These are phyloP conservation scores for Lathyrus aphaca DNA, from an alignment of 306 rosid genomes.

Conservation along the genomic window DNA sequence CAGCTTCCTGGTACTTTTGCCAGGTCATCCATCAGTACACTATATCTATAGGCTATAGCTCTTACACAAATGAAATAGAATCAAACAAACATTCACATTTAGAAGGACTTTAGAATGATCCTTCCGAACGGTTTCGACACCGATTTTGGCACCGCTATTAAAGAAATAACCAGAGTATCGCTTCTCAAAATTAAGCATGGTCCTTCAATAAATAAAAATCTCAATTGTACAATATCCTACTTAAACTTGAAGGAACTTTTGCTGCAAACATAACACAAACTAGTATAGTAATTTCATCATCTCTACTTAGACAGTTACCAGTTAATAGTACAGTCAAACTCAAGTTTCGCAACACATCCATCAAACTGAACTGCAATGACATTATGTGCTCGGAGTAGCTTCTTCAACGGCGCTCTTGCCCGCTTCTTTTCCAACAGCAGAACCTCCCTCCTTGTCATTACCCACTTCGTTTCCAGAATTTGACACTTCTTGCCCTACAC, in stretches of 20 bases:
- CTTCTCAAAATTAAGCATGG: background rate
- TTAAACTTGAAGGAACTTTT: constrained; percentile 14
- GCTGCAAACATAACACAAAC: background rate
- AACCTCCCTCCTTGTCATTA: constrained; percentile 31
- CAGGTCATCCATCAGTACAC: too few species aligned
- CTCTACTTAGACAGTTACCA: constrained; percentile 38
- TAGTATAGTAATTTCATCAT: constrained; percentile 22
- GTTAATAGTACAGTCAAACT: constrained; percentile 29
- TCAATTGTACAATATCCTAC: constrained; percentile 44
- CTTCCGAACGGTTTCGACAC: too few species aligned
- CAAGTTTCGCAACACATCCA: constrained; percentile 38
- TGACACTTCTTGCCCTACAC: constrained; percentile 59
- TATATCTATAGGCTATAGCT: too few species aligned
- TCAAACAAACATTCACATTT: too few species aligned
- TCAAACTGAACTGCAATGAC: constrained; percentile 28
- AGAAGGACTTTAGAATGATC: too few species aligned
- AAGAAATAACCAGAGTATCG: too few species aligned
- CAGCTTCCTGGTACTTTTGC: too few species aligned
- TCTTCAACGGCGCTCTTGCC: constrained; percentile 41
- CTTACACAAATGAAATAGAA: too few species aligned
- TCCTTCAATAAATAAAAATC: constrained; percentile 26
- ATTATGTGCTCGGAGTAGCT: constrained; percentile 63
- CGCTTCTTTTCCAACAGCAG: background rate
- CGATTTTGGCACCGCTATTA: too few species aligned
- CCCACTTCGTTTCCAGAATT: constrained; percentile 53